These are phyloP conservation scores for Microcos paniculata DNA, from an alignment of 345 rosid species.

Conservation along the genomic window DNA sequence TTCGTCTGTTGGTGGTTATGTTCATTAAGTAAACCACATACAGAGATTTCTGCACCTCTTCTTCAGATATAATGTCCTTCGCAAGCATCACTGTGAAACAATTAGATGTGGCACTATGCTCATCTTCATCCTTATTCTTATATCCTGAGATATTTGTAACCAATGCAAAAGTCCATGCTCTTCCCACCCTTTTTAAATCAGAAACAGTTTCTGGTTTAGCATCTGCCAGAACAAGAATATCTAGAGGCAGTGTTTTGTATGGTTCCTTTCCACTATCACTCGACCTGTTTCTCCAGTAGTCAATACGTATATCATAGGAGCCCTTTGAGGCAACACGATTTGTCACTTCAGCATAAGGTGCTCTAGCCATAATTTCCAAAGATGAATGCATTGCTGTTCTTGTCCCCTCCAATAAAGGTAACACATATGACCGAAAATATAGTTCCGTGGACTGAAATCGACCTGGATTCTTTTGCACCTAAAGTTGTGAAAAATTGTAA, in stretches of 20 bases:
- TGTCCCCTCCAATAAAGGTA: conserved; percentile 54
- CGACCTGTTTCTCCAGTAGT: conserved; percentile 38
- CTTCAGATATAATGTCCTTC: conserved; percentile 5
- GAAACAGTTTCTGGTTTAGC: conserved; percentile 32
- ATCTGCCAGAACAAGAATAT: conserved; percentile 34
- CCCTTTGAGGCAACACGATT: neutral
- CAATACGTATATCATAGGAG: conserved; percentile 17
- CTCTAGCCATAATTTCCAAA: conserved; percentile 27
- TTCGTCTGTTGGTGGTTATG: conserved; percentile 32
- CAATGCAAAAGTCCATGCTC: conserved; percentile 29
- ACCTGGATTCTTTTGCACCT: conserved; percentile 41
- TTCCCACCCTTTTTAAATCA: conserved; percentile 35
- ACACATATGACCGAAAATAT: conserved; percentile 32
- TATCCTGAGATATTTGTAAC: conserved; percentile 11
- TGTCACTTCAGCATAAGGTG: conserved; percentile 35
- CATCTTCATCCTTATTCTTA: conserved; percentile 2
- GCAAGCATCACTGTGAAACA: conserved; percentile 17
- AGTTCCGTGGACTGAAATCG: conserved; percentile 26
- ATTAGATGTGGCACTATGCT: neutral
- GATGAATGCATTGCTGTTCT: conserved; percentile 32
- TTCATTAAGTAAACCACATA: conserved; percentile 33
- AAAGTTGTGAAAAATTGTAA: neutral
- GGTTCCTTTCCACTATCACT: conserved; percentile 25
- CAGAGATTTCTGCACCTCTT: conserved; percentile 16
- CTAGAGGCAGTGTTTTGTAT: conserved; percentile 44